Evolutionary conservation across 805 yeast species (phyloP), one percentile per base, ranked within the genome.

Genomic region (Nakazawaea molendinolei): DNA sequence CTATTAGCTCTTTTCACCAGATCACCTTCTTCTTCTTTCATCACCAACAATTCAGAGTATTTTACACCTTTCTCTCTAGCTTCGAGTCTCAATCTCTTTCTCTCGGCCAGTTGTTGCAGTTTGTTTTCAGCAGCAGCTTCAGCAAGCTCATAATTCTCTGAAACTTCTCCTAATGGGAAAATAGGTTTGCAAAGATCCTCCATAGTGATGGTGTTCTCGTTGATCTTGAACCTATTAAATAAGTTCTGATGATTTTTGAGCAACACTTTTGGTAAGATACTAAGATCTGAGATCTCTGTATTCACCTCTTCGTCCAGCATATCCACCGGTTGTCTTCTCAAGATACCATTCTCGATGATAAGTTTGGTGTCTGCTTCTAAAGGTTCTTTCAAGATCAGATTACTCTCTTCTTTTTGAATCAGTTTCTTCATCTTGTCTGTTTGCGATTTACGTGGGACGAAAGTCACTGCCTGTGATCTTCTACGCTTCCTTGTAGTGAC

Each of bases 161-260:
- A 77, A 5, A 70, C 66, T 44, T 63, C 61, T 9, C 94, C 94
- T 47, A 84, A 68, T 4, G 84, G 83, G 16, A 83, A 53, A 8
- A 63, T 51, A 3, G 82, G 85, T 46, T 71, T 78, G 57, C 92
- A 83, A 34, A 84, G 58, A 39, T 83, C 90, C 3, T 71, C 76
- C 74, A 84, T 69, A 0, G 76, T 76, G 51, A 83, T 72, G 18
- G 52, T 53, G 1, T 69, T 67, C 28, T 72, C 71, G 48, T 77
- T 75, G 24, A 83, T 60, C 6, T 58, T 49, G 23, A 74, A 65
- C 12, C 64, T 53, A 13, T 67, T 57, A 14, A 63, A 63, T 21
- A 67, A 52, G 6, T 65, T 56, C n/a, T 63, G 61, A 18, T 55
- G 58, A 17, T 63, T 68, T 9, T 46, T 46, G 26, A 46, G 33